Base-by-base conservation (phyloP, 805 yeast species). In the Pichia deserticola region DNA sequence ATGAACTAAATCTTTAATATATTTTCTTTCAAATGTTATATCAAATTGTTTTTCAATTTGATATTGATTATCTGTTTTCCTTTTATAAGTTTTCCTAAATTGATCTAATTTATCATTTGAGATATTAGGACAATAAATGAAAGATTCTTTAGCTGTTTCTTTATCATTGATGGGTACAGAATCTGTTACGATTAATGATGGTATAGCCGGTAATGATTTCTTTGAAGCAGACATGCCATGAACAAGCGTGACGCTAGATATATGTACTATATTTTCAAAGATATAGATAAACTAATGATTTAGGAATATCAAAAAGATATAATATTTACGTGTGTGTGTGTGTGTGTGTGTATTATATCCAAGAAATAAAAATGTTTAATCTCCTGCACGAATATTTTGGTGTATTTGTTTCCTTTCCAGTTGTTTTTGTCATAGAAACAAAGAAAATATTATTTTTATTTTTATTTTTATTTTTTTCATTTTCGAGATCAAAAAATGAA, bases 1-100 rank as follows among this genome's bases (percentile, higher is more conserved):
- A 63, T 86, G 93, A 37, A 89, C 75, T 30, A 84, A 71, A 32
- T 78, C 79, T 60, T 82, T 82, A 25, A 88, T 76, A 45, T 81
- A 79, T 55, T 81, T 81, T 48, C 92, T 70, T 27, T 82, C 74
- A 56, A 84, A 80, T 55, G 78, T 74, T 7, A 61, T 53, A 30
- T 65, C 70, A 40, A 54, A 60, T 33, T 56, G 54, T 40, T 60
- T 63, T 20, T 53, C 54, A 13, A 52, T 44, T 32, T 47, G 49
- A 36, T 56, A 58, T 25, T 55, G 57, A 43, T 62, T 60, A 36
- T 64, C 65, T 0, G 66, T 63, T 42, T 65, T 65, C 20, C 56
- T 51, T 44, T 57, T 61, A 41, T 55, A 64, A 3, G 56, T 54
- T 36, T 55, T 46, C 36, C 55, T 51, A 72, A 59, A 59, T 42